Evolutionary conservation across 1,284 basidiomycete species (phyloP).

Genomic region (Sphagnurus paluster): DNA sequence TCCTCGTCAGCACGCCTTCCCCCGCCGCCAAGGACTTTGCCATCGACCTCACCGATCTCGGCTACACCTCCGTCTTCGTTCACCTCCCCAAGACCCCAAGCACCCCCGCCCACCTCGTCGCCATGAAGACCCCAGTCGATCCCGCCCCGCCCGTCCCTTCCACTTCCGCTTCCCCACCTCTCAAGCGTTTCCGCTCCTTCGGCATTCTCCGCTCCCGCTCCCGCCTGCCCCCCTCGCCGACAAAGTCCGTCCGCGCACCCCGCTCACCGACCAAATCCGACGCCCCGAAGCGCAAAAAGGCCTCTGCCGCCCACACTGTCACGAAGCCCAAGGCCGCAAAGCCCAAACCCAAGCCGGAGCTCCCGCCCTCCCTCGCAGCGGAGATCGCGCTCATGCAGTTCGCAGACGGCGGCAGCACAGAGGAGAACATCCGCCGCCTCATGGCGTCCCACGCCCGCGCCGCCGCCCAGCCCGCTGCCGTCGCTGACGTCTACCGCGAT

Average conservation of each 20-base stretch:
- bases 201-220: conserved; percentile 41
- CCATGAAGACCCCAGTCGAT: conserved; percentile 15
- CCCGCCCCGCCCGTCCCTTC: conserved; percentile 17
- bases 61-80: conserved; percentile 66
- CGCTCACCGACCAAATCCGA: conserved; percentile 24
- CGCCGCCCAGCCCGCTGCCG: conserved; percentile 32
- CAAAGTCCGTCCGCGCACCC: conserved; percentile 18
- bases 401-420: conserved; percentile 58
- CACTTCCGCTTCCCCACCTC: conserved; percentile 16
- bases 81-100: conserved; percentile 53
- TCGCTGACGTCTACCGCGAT: conserved; percentile 57
- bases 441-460: conserved; percentile 55
- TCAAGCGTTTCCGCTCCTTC: conserved; percentile 47
- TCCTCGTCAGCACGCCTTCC: conserved; percentile 41
- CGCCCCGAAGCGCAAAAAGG: conserved; percentile 46
- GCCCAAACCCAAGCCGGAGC: conserved; percentile 29
- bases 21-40: conserved; percentile 44
- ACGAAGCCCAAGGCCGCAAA: conserved; percentile 27
- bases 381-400: conserved; percentile 71
- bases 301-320: conserved; percentile 33
- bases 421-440: conserved; percentile 55
- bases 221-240: conserved; percentile 19
- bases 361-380: conserved; percentile 53
- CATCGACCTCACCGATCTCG: conserved; percentile 54
- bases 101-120: conserved; percentile 35